Base-by-base conservation (phyloP, 352 stramenopile species). In the Globisporangium viniferum region DNA sequence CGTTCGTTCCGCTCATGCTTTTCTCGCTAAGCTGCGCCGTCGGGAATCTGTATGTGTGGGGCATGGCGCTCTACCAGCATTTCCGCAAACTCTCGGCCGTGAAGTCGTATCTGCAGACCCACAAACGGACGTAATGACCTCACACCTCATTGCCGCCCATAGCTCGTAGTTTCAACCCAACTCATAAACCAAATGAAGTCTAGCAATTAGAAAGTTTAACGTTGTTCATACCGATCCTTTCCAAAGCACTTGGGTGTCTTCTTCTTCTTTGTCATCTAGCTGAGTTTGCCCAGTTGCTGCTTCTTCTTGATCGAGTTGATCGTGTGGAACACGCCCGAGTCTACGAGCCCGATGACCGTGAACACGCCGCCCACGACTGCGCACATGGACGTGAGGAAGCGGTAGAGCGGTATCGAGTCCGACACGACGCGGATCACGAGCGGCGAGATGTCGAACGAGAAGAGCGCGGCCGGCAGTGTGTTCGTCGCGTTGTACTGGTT, bases 301-400 rank as follows among this genome's bases (percentile, higher is more conserved):
- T 94, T 95, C 71, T 88, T 92, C 78, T 90, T 88, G 73, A 95
- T 88, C 49, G 86, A 92, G 72, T 93, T 93, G 62, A 94, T 78
- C 20, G 84, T 69, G 66, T 92, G 78, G 76, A 93, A 95, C 24
- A 93, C 76, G 20, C 85, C 86, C 6, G 85, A 89, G 74, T 94
- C 84, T 53, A 94, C 73, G 53, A 96, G 80, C n/a, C 86, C 81
- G 61, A 96, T 85, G 70, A 96, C 81, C 14, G 88, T 96, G 66
- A 91, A 93, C 1, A 93, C 86, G 55, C 88, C 88, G 22, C 88
- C 88, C 49, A 96, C 83, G 54, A 96, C 88, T 49, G 88, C 88
- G 41, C 87, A 96, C 22, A 92, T 68, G 55, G 86, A 87, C 33
- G 88, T 96, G 67, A 96, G 66, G 58, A 96, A 96, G 65, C 87